Base-by-base conservation (phyloP, 2,329 filamentous ascomycete genomes). In the Piedraia hortae region DNA sequence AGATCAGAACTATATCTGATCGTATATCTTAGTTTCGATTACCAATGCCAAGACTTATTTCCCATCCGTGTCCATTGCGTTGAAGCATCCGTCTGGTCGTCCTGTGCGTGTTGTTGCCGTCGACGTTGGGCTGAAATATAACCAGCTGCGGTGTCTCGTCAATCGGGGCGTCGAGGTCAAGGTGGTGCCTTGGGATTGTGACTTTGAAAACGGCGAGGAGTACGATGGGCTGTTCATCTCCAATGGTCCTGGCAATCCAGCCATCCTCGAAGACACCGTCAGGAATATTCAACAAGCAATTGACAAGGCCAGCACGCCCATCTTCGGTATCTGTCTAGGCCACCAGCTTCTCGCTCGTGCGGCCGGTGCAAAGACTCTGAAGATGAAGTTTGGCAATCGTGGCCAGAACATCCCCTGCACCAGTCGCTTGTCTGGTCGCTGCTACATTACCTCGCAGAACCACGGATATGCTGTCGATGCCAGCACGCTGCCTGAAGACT, bases 381-480 rank as follows among this genome's bases (percentile, higher is more conserved):
- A 97, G 59, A 89, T 97, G 77, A 93, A 93, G 59, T 97, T 91
- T 40, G 85, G 85, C 53, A 97, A 97, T 54, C 75, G 85, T 39
- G 85, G 82, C 19, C 77, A 89, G 56, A 97, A 97, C 52, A 93
- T 97, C 39, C 85, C 85, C 19, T 91, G 80, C 56, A 93, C 82
- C 6, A 91, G 73, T 51, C 62, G 90, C 60, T 56, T 93, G 33
- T 89, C 82, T 19, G 85, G 85, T 36, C 78, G 78, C 51, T 97
- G 85, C 47, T 82, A 97, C 51, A 97, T 97, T 43, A 97, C 85
- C 18, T 93, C 85, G 6, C 85, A 97, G 49, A 97, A 97, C 48
- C 85, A 97, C 47, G 85, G 85, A 45, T 97, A 69, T 39, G 85
- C 80, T 6, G 85, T 97, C 18, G 77, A 93, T 44, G 58, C 77